Evolutionary conservation across 176 grass and related monocot genomes (phyloP).

Genomic region (Zea luxurians): DNA sequence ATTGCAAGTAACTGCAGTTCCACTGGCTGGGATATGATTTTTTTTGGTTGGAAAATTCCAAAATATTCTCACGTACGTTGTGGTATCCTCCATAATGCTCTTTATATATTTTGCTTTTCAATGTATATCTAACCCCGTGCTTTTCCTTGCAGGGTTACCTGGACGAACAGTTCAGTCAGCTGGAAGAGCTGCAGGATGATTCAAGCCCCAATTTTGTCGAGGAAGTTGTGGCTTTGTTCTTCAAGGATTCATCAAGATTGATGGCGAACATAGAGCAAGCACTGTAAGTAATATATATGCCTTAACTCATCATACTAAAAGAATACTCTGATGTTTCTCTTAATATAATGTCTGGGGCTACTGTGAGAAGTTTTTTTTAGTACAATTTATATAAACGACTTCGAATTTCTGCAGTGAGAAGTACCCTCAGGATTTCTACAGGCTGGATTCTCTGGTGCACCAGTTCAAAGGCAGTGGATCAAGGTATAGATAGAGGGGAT

Average conservation of each 20-base stretch:
- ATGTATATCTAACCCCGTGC: background rate
- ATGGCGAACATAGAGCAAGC: conserved; percentile 61
- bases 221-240: conserved; percentile 71
- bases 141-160: conserved; percentile 60
- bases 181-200: conserved; percentile 82
- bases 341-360: no score
- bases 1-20: background rate
- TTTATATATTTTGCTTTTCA: conserved; percentile 2
- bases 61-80: background rate
- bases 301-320: conserved; percentile 1
- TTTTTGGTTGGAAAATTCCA: background rate
- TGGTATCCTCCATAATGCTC: background rate
- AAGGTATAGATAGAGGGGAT: conserved; percentile 46
- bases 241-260: conserved; percentile 71
- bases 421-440: conserved; percentile 60
- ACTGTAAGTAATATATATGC: conserved; percentile 50
- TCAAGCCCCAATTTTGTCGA: conserved; percentile 80
- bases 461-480: conserved; percentile 65
- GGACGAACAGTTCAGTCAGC: conserved; percentile 72
- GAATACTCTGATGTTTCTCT: background rate
- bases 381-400: conserved; percentile 10
- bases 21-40: background rate
- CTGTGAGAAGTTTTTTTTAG: background rate
- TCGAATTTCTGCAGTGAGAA: conserved; percentile 53
- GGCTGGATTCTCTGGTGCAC: conserved; percentile 55